Evolutionary conservation across 106 monocot species (phyloP), one percentile per base, ranked within the genome.

Genomic region (Acorus calamus): DNA sequence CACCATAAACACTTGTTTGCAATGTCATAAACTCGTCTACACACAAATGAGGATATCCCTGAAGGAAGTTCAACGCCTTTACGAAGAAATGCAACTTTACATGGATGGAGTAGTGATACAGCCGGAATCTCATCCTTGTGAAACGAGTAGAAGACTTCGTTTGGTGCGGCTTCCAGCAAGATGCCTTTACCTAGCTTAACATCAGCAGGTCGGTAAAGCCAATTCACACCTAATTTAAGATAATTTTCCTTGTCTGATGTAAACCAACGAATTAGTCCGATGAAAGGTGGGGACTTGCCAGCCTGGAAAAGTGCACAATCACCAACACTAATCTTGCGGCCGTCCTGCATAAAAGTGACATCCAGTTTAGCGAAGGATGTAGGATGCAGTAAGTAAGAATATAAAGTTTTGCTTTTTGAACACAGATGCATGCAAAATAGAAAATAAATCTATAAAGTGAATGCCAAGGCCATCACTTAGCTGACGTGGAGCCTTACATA

Each of bases 101-200:
- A 90, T 2, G 79, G 79, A 78, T 90, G 80, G 72, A 86, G 85
- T 42, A 86, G 66, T 14, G 78, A 86, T 43, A 71, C 80, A 57
- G 80, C 75, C 10, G 85, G 67, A 76, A 84, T 78, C 53, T 78
- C 67, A 63, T 79, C 89, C 71, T 72, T 67, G 54, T 85, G 82
- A 62, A 85, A 82, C 47, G 79, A 85, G 62, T 85, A 89, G 51
- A 89, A 84, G 13, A 89, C 76, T 67, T 85, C 73, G 62, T 84
- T 79, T 54, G 83, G 76, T 63, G 82, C 80, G 52, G 83, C 72
- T 67, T 86, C 86, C 42, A 68, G 60, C 63, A 76, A 64, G 28
- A 64, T 73, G 11, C 80, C 80, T 67, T 76, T 80, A 10, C 69
- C 61, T 64, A 89, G 79, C 65, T 89, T 85, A 47, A 81, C 41